Evolutionary conservation across 2,329 filamentous ascomycete genomes (phyloP).

Genomic region (Xenoacremonium recifei): DNA sequence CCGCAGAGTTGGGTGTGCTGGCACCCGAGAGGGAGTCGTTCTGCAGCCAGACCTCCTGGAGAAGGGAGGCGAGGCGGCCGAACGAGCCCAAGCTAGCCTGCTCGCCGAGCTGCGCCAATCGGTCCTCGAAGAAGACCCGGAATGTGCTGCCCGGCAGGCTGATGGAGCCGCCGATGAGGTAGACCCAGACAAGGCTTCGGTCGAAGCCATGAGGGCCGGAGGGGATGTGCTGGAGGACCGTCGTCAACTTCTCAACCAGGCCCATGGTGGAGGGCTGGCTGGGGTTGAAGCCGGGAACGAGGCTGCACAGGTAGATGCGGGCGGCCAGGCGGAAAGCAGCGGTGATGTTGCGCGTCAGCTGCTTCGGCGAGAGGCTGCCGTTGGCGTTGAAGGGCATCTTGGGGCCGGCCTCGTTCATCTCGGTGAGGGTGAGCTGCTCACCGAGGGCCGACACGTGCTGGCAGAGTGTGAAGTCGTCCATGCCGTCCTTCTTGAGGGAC

Average conservation of each 20-base stretch:
- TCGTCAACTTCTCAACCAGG: slow-evolving; percentile 75
- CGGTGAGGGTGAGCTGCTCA: slow-evolving; percentile 80
- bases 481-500: slow-evolving; percentile 76
- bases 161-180: slow-evolving; percentile 81
- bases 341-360: slow-evolving; percentile 86
- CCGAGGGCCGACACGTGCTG: slow-evolving; percentile 86
- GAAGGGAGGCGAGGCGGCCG: slow-evolving; percentile 73
- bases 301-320: slow-evolving; percentile 93
- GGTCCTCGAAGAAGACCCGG: slow-evolving; percentile 74
- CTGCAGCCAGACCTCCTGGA: slow-evolving; percentile 82
- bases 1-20: slow-evolving; percentile 35
- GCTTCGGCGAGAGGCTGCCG: slow-evolving; percentile 75
- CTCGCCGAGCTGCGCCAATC: slow-evolving; percentile 72
- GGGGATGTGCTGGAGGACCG: slow-evolving; percentile 78
- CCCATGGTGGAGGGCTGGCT: slow-evolving; percentile 70
- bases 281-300: slow-evolving; percentile 85
- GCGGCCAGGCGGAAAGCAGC: slow-evolving; percentile 88
- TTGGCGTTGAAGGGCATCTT: slow-evolving; percentile 64
- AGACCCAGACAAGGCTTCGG: slow-evolving; percentile 88
- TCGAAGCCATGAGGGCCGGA: slow-evolving; percentile 81
- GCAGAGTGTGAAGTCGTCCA: slow-evolving; percentile 84
- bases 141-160: slow-evolving; percentile 72
- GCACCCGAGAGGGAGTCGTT: slow-evolving; percentile 54
- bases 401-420: slow-evolving; percentile 59
- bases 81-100: slow-evolving; percentile 80